Base-by-base conservation (phyloP, 768 basidiomycete genomes). In the Mycena vulgaris region DNA sequence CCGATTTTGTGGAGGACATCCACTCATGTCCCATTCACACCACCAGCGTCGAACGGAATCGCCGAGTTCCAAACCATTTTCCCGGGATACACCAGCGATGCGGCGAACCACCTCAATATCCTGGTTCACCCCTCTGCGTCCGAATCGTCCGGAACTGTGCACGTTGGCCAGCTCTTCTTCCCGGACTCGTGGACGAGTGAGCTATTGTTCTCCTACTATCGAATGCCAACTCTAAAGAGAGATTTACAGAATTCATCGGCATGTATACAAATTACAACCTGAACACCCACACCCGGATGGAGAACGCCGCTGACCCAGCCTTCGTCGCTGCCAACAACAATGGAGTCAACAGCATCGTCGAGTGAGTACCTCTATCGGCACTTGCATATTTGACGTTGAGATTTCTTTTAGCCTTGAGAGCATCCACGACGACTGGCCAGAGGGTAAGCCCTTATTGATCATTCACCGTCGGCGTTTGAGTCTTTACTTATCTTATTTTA, bases 141-240 rank as follows among this genome's bases (percentile, higher is more conserved):
- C 27, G 60, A 75, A 28, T 74, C 77, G 21, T 78, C 79, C 7
- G 55, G 63, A 1, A 74, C 80, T 11, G 57, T 75, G 11, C 83
- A 84, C 69, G 74, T 78, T 48, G 84, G 84, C 9, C 82, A 81
- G 57, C 70, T 84, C 16, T 85, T 83, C 78, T 84, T 84, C 75
- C 78, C 78, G 11, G 83, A 84, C 52, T 68, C 66, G 23, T 82
- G 80, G 81, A 82, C 77, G 37, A 52, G 74, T 40, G 48, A 40
- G 70, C 16, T 7, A 9, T 35, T 23, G 25, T 30, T 16, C 31
- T 16, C 25, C 9, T n/a, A 1, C 27, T 14, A 10, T 33, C n/a
- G 10, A n/a, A 27, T 52, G 8, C 0, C 27, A 23, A n/a, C n/a
- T 14, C 37, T 51, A 13, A 35, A 40, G 2, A n/a, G n/a, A 25